Evolutionary conservation across 2,329 filamentous ascomycete genomes (phyloP).

Genomic region (Penicillium sp.): DNA sequence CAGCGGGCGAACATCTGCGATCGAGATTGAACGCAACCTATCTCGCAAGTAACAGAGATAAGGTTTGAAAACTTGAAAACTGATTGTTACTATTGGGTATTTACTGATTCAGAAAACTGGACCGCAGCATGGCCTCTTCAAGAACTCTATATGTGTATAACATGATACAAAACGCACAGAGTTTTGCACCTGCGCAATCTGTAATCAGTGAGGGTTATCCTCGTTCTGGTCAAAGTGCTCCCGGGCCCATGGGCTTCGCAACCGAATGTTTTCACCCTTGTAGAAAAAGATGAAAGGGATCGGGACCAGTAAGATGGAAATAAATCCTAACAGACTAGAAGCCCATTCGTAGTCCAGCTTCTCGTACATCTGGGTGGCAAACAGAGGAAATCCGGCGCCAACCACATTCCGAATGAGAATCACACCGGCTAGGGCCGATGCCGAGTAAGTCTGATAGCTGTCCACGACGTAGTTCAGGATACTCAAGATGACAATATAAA

Average conservation of each 20-base stretch:
- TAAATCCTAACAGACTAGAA: conserved; percentile 42
- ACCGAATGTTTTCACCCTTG: conserved; percentile 34
- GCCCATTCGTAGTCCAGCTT: conserved; percentile 43
- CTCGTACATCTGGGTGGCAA: conserved; percentile 43
- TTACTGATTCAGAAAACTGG: too few species aligned
- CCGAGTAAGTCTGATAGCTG: conserved; percentile 72
- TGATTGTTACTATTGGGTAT: background rate
- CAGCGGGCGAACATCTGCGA: conserved; percentile 7
- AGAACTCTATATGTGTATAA: too few species aligned
- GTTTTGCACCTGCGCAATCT: too few species aligned
- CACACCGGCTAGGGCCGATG: conserved; percentile 75
- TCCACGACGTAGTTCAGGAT: conserved; percentile 77
- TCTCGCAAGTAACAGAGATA: background rate
- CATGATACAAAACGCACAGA: too few species aligned
- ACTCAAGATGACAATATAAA: conserved; percentile 73
- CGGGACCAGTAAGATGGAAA: conserved; percentile 41
- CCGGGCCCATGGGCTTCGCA: conserved; percentile 34
- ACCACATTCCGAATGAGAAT: conserved; percentile 71
- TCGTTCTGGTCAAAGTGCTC: conserved; percentile 35
- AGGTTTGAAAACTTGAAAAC: background rate
- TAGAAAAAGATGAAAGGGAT: conserved; percentile 47
- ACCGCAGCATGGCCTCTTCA: too few species aligned
- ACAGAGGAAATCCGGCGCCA: conserved; percentile 38
- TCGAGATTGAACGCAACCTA: conserved; percentile 8
- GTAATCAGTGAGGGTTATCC: conserved; percentile 29